Conservation (phyloP, 768 basidiomycete species). For the Tubosaeta sp. region DNA sequence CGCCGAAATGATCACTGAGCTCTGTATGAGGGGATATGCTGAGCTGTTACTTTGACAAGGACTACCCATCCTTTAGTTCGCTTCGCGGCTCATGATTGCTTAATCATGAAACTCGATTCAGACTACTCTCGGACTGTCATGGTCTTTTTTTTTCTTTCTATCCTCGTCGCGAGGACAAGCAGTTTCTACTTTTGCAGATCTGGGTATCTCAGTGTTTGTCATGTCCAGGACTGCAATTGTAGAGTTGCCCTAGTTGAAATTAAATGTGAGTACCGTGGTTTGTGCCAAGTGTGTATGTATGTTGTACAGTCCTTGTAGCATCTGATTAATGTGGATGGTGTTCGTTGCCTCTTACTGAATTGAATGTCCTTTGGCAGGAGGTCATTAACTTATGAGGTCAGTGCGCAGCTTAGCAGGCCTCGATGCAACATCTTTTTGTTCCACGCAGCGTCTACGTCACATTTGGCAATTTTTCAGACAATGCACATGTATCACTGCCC, state of each 20-base stretch:
- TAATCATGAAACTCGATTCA: slow-evolving; percentile 31
- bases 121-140: slow-evolving; percentile 31
- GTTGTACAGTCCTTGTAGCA: not conserved
- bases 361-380: not conserved
- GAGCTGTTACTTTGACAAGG: not conserved
- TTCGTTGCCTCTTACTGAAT: too few species aligned
- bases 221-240: slow-evolving; percentile 1
- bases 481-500: slow-evolving; percentile 5
- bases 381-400: too few species aligned
- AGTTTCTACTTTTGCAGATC: not conserved
- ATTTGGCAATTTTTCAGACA: not conserved
- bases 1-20: not conserved
- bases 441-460: not conserved
- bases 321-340: too few species aligned
- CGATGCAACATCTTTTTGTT: too few species aligned
- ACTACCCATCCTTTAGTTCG: slow-evolving; percentile 22
- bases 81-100: slow-evolving; percentile 24
- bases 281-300: not conserved
- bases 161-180: slow-evolving; percentile 15
- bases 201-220: not conserved
- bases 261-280: too few species aligned
- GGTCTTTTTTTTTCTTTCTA: not conserved
- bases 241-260: not conserved
- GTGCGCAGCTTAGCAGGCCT: too few species aligned
- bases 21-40: slow-evolving; percentile 16